Base-by-base conservation (phyloP, 2,329 filamentous ascomycete species). In the Fusarium sororula region DNA sequence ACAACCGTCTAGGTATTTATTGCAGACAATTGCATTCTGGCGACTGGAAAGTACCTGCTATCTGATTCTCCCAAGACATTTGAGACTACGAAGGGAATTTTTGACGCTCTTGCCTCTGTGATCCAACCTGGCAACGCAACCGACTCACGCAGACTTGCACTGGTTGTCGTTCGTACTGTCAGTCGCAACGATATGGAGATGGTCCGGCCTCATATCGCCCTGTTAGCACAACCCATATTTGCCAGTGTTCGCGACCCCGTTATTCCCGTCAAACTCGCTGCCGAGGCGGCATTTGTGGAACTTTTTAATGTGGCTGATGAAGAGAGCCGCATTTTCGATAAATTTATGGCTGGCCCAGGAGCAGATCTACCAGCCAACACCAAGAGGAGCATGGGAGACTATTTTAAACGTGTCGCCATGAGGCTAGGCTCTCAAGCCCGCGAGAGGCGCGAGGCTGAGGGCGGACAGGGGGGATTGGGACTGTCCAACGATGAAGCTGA, bases 261-360 rank as follows among this genome's bases (percentile, higher is more conserved):
- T 11, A 98, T 99, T 72, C 97, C 97, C 2, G 92, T 99, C 80
- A 99, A 99, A 84, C 88, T 99, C 35, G 93, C 96, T 0, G 96
- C 96, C 4, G 96, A 99, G 84, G 96, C 95, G 18, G 95, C 96
- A 1, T 98, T 99, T 83, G 89, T 99, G 63, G 90, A 94, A 56
- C 87, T 98, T 9, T 98, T 99, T 85, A 91, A 90, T 48, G 95
- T 98, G 3, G 94, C 95, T 3, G 94, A 98, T 50, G 92, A 95
- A 72, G 96, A 98, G 80, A 88, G 87, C 67, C 91, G 90, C 72
- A 90, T 98, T 26, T 98, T 98, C 81, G 95, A 98, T 77, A 95
- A 95, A 84, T 98, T 95, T 83, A 91, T 98, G 85, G 87, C 89
- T 15, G 90, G 91, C 0, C 87, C 91, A 3, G 90, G 89, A 11